Evolutionary conservation across 169 alveolate species (phyloP), one percentile per base, ranked within the genome.

Genomic region (Cryptosporidium muris): DNA sequence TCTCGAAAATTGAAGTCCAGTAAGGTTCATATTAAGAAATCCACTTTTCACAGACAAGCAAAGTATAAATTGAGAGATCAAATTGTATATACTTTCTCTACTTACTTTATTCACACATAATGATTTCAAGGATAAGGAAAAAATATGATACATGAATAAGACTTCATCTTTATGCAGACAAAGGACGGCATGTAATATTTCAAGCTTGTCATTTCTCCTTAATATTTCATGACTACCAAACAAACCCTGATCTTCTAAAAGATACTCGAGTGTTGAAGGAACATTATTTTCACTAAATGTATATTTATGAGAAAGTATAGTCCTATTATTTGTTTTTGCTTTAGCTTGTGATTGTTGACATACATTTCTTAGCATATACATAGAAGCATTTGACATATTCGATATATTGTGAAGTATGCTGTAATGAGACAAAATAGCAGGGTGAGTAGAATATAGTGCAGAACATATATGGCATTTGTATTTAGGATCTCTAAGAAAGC

Each of bases 371-470:
- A 74, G 40, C 7, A 68, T 74, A 25, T 74, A 74, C 85, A 74
- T 74, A 9, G 85, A 53, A 40, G 85, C 40, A 12, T 74, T 74
- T 36, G 81, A 9, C 16, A 74, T 74, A 11, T 60, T 47, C 4
- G 67, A 74, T 38, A 74, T 74, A 42, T 74, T 43, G 14, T 74
- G 85, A 45, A 74, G 54, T 7, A 54, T 45, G n/a, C 47, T 74
- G 34, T 74, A 74, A 14, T 74, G 85, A 45, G 85, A 74, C 7
- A 74, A 58, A 3, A 74, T 58, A 40, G 85, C 85, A 14, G 85
- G 85, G 48, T 74, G 85, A 43, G 85, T 74, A 25, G 85, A 74
- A 56, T 74, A 74, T 12, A 74, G 62, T 16, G 67, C 85, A 12
- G 54, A 51, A 58, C 85, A 74, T 8, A 74, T 74, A 58, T 74